Conservation (phyloP, 2,329 filamentous ascomycete species). For the Lachnellula hyalina region DNA sequence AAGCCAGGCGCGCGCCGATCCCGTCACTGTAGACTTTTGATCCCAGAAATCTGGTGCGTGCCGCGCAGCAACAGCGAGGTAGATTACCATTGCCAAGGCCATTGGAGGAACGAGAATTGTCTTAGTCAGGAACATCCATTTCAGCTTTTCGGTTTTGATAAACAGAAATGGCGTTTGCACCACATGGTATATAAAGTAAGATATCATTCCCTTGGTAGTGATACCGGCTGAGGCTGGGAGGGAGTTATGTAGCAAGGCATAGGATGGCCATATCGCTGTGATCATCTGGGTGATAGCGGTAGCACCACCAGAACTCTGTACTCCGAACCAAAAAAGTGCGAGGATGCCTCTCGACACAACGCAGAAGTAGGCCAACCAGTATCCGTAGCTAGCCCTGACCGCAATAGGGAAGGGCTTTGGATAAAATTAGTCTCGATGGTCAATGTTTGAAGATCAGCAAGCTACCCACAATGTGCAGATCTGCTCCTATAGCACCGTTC, state of each 20-base stretch:
- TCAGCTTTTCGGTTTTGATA: slow-evolving; percentile 40
- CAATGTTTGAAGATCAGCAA: background rate
- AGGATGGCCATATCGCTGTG: slow-evolving; percentile 44
- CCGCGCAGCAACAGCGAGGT: slow-evolving; percentile 1
- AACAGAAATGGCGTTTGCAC: slow-evolving; percentile 35
- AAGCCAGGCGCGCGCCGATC: slow-evolving; percentile 7
- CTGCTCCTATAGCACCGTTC: slow-evolving; percentile 38
- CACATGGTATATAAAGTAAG: slow-evolving; percentile 40
- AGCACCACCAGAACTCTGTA: slow-evolving; percentile 10
- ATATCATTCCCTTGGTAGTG: slow-evolving; percentile 47
- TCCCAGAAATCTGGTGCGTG: slow-evolving; percentile 7
- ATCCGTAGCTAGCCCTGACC: slow-evolving; percentile 10
- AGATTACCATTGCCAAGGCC: slow-evolving; percentile 10
- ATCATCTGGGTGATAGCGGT: slow-evolving; percentile 34
- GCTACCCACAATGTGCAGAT: slow-evolving; percentile 9
- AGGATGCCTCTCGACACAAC: slow-evolving; percentile 12
- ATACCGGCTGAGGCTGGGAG: slow-evolving; percentile 44
- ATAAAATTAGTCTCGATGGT: too few relatives aligned
- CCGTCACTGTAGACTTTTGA: slow-evolving; percentile 5
- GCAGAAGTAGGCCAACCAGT: slow-evolving; percentile 10
- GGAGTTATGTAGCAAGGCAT: slow-evolving; percentile 42
- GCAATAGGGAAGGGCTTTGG: slow-evolving; percentile 11
- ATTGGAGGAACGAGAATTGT: slow-evolving; percentile 24
- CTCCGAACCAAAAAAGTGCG: slow-evolving; percentile 13
- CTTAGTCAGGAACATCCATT: slow-evolving; percentile 47